Percentiles rank a stretch among this genome's conserved stretches.
phyloP scores from a whole-genome alignment of 2,329 filamentous ascomycete genomes.

The Fusarium virguliforme region DNA sequence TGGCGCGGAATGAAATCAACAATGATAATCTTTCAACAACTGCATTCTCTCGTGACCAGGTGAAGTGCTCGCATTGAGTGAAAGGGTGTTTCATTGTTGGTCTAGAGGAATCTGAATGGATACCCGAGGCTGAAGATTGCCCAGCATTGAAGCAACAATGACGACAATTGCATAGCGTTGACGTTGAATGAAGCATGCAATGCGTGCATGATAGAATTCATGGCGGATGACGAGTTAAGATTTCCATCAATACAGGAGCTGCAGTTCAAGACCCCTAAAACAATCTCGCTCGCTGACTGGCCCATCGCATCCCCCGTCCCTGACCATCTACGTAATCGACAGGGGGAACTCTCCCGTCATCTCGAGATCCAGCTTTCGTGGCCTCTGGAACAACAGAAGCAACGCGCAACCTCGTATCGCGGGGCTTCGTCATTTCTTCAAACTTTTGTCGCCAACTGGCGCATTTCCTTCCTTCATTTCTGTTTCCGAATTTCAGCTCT shows the following conservation, averaged over 20 bases:
- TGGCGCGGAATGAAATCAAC: conserved; percentile 16
- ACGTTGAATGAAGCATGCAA: background rate
- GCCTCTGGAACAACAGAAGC: conserved; percentile 25
- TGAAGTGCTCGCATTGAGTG: background rate
- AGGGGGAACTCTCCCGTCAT: conserved; percentile 13
- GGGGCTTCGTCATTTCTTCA: conserved; percentile 13
- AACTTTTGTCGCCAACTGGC: conserved; percentile 16
- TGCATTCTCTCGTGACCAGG: background rate
- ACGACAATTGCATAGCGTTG: background rate
- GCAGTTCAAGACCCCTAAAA: conserved; percentile 8
- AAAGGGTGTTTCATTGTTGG: background rate
- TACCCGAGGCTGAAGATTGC: background rate
- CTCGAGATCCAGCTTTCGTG: conserved; percentile 43
- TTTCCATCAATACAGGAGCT: background rate
- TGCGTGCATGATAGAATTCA: background rate
- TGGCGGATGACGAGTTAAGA: background rate
- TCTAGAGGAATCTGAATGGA: background rate
- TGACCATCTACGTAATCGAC: conserved; percentile 46
- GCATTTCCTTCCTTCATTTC: conserved; percentile 9
- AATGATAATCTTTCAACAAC: conserved; percentile 10
- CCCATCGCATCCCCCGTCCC: conserved; percentile 16
- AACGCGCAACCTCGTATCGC: conserved; percentile 27
- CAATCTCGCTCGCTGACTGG: conserved; percentile 26
- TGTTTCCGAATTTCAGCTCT: background rate
- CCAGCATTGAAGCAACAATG: background rate